Evolutionary conservation across 2,329 filamentous ascomycete species (phyloP).

Genomic region (Talaromyces pinophilus): DNA sequence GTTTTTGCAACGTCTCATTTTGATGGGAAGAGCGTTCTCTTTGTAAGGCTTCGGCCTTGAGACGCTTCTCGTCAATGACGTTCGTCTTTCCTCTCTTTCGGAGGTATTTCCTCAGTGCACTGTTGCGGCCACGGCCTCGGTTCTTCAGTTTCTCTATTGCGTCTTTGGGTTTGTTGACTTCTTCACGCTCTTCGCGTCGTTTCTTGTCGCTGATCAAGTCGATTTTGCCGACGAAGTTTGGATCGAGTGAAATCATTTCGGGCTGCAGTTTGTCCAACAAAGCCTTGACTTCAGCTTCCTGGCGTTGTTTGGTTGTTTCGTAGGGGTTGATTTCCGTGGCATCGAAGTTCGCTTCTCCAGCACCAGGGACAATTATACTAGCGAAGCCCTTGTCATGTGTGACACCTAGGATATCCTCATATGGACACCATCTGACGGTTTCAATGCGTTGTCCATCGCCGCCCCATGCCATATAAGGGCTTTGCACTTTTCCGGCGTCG

Average conservation of each 20-base stretch:
- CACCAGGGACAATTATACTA: slow-evolving; percentile 85
- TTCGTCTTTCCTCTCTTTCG: slow-evolving; percentile 92
- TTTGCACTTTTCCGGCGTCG: slow-evolving; percentile 77
- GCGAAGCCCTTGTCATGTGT: slow-evolving; percentile 84
- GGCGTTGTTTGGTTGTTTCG: slow-evolving; percentile 88
- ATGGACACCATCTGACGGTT: slow-evolving; percentile 86
- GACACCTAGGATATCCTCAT: slow-evolving; percentile 87
- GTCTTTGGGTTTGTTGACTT: slow-evolving; percentile 69
- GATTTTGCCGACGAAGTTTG: slow-evolving; percentile 85
- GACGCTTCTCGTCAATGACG: slow-evolving; percentile 90
- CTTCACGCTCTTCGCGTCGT: slow-evolving; percentile 72
- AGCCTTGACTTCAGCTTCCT: slow-evolving; percentile 85
- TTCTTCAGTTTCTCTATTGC: slow-evolving; percentile 66
- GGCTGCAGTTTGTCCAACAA: slow-evolving; percentile 93
- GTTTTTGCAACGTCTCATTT: slow-evolving; percentile 65
- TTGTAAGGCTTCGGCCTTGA: slow-evolving; percentile 81
- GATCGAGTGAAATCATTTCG: slow-evolving; percentile 95
- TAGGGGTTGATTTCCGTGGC: slow-evolving; percentile 92
- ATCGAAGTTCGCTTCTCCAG: slow-evolving; percentile 97
- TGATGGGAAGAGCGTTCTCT: slow-evolving; percentile 67
- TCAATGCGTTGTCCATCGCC: slow-evolving; percentile 81
- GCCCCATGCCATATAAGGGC: slow-evolving; percentile 91
- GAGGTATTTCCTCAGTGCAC: slow-evolving; percentile 80
- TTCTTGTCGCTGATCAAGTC: slow-evolving; percentile 79
- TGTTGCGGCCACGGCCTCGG: slow-evolving; percentile 84